Conservation (phyloP, 1,139 yeast species). For the Blastobotrys malaysiensis region DNA sequence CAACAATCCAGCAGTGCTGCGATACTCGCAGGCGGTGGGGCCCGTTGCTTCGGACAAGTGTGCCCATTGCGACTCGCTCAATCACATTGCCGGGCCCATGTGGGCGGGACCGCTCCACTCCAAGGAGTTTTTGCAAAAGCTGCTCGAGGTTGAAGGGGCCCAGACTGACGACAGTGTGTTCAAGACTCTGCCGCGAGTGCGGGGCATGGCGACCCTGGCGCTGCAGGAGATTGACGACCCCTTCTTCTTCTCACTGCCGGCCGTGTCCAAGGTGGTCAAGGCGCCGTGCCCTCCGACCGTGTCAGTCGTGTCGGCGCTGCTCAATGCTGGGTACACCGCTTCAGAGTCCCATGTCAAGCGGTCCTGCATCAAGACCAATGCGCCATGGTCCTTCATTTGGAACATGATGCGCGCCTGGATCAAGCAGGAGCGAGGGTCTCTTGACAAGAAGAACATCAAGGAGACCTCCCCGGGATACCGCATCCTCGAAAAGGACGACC, state of each 20-base stretch:
- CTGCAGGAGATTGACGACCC: conserved; percentile 63
- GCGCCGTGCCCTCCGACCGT: conserved; percentile 80
- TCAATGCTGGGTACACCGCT: conserved; percentile 73
- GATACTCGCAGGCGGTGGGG: conserved; percentile 53
- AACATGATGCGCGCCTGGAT: conserved; percentile 67
- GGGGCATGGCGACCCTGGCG: conserved; percentile 90
- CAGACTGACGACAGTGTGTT: conserved; percentile 47
- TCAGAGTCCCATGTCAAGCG: conserved; percentile 87
- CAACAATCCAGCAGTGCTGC: conserved; percentile 25
- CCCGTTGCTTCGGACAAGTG: conserved; percentile 51
- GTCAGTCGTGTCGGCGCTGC: conserved; percentile 69
- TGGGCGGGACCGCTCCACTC: conserved; percentile 81
- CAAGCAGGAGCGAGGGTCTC: conserved; percentile 34
- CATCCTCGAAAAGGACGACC: conserved; percentile 43
- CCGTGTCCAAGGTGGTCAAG: conserved; percentile 67
- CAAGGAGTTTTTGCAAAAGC: conserved; percentile 54
- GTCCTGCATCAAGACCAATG: conserved; percentile 82
- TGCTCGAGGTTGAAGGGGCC: conserved; percentile 48
- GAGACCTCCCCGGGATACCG: conserved; percentile 59
- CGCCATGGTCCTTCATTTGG: conserved; percentile 78
- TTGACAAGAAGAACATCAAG: conserved; percentile 37
- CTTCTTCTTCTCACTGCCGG: conserved; percentile 78
- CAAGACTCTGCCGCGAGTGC: conserved; percentile 76
- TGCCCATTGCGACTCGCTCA: conserved; percentile 59
- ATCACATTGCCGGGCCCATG: conserved; percentile 94